Evolutionary conservation across 1,139 yeast species (phyloP).

Genomic region (Hansenula lynferdii): DNA sequence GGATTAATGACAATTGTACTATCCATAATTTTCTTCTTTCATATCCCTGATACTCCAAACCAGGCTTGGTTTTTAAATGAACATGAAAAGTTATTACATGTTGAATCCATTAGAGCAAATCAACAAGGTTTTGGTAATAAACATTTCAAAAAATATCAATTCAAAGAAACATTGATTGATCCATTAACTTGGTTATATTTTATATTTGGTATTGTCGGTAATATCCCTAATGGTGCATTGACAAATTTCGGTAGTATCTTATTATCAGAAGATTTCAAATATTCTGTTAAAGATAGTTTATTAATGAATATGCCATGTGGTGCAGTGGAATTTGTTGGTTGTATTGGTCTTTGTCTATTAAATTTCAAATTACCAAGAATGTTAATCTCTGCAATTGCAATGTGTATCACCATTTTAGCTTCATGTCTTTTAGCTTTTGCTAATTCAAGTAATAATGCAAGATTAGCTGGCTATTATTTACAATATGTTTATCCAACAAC

Average conservation of each 20-base stretch:
- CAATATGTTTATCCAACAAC: neutral
- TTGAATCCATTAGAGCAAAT: slow-evolving; percentile 42
- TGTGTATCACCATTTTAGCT: neutral
- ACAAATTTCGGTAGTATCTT: slow-evolving; percentile 27
- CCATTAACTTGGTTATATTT: slow-evolving; percentile 40
- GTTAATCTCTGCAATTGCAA: neutral
- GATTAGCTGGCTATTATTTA: slow-evolving; percentile 1
- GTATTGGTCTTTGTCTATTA: slow-evolving; percentile 31
- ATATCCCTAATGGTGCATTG: slow-evolving; percentile 21
- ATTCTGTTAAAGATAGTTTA: slow-evolving; percentile 33
- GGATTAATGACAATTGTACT: slow-evolving; percentile 43
- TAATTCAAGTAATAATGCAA: neutral
- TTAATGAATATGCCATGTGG: slow-evolving; percentile 35
- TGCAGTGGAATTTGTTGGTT: slow-evolving; percentile 36
- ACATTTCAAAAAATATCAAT: slow-evolving; percentile 47
- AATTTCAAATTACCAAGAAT: slow-evolving; percentile 5
- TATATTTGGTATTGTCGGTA: slow-evolving; percentile 27
- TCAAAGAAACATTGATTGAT: slow-evolving; percentile 37
- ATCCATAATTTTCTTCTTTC: slow-evolving; percentile 38
- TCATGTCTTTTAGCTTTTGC: slow-evolving; percentile 3
- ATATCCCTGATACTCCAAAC: slow-evolving; percentile 45
- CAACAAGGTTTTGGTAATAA: slow-evolving; percentile 52
- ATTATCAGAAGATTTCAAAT: slow-evolving; percentile 30
- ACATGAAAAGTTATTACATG: slow-evolving; percentile 44
- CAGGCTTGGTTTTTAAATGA: slow-evolving; percentile 43